Conservation (phyloP, 1,284 basidiomycete genomes). For the Pseudozyma pruni region DNA sequence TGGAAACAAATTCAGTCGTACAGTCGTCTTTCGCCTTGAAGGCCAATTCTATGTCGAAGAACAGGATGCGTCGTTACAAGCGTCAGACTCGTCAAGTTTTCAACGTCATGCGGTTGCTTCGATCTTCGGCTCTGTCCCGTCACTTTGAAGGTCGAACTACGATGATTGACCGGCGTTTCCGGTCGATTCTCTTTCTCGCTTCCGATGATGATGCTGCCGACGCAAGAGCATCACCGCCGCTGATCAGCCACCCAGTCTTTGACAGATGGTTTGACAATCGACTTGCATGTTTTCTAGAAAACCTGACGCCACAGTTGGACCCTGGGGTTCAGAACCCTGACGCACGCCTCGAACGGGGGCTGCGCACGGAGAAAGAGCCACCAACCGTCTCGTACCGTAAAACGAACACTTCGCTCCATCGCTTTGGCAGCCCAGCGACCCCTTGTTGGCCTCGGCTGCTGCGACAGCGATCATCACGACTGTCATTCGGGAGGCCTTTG, state of each 20-base stretch:
- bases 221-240: no score
- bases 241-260: no score
- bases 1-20: constrained; percentile 12
- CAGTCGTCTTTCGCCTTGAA: constrained; percentile 5
- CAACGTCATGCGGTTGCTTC: no score
- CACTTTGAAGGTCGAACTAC: no score
- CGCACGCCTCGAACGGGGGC: no score
- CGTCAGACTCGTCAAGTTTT: constrained; percentile 3
- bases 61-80: constrained; percentile 3
- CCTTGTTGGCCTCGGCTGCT: neutral
- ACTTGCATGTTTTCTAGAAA: neutral
- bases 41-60: neutral
- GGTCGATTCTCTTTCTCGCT: no score
- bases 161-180: no score
- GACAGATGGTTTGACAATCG: neutral
- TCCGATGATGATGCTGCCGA: no score
- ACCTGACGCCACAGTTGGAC: neutral
- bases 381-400: no score
- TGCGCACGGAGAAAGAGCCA: no score
- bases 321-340: neutral
- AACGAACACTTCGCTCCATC: neutral
- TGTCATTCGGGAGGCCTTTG: neutral
- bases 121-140: constrained; percentile 10
- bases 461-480: constrained; percentile 13
- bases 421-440: neutral